Percentiles rank a stretch among this genome's conserved stretches.
Conservation (phyloP, 768 basidiomycete genomes). For the Collybia mongolica region DNA sequence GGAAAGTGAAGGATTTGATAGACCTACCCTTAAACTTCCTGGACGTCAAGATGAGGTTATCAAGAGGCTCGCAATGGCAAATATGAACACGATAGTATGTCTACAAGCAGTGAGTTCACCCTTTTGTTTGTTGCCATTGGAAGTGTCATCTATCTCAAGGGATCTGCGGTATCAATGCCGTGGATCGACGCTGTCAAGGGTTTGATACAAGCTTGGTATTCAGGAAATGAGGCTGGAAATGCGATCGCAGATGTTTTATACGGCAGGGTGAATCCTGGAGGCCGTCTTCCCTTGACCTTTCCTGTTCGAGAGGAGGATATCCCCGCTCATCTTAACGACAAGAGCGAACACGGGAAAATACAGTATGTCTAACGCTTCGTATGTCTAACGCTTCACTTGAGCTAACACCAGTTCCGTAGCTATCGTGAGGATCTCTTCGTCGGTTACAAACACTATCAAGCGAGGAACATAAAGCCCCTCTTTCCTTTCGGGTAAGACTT, state of each 20-base stretch:
- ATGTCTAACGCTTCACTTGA: not conserved
- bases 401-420: slow-evolving; percentile 16
- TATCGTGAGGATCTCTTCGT: slow-evolving; percentile 66
- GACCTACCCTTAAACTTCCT: slow-evolving; percentile 59
- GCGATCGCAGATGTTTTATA: slow-evolving; percentile 66
- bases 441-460: slow-evolving; percentile 69
- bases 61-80: slow-evolving; percentile 45
- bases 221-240: slow-evolving; percentile 65
- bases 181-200: slow-evolving; percentile 58
- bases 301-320: slow-evolving; percentile 61
- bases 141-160: slow-evolving; percentile 31
- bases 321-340: slow-evolving; percentile 57
- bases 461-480: slow-evolving; percentile 48
- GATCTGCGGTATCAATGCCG: slow-evolving; percentile 73
- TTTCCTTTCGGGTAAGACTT: slow-evolving; percentile 62
- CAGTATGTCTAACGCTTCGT: slow-evolving; percentile 29
- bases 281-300: slow-evolving; percentile 58
- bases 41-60: slow-evolving; percentile 62
- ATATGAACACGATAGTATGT: slow-evolving; percentile 57
- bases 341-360: slow-evolving; percentile 57
- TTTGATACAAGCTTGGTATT: slow-evolving; percentile 64
- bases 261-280: slow-evolving; percentile 60
- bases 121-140: not conserved
- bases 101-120: slow-evolving; percentile 52
- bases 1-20: slow-evolving; percentile 77